Conservation (phyloP, 2,329 filamentous ascomycete genomes). For the Fonsecaea nubica region DNA sequence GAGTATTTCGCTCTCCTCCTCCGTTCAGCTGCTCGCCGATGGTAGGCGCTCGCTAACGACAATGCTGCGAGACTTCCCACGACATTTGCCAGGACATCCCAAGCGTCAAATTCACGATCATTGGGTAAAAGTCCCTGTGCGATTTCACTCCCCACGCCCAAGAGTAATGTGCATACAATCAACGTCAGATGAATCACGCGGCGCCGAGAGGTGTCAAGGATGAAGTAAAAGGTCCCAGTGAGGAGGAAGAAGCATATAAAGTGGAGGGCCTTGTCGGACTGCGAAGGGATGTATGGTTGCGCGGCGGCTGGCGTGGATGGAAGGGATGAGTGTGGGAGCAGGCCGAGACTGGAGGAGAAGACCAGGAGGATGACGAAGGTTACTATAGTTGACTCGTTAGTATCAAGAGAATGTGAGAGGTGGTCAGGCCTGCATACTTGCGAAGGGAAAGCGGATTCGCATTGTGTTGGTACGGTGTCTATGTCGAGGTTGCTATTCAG, state of each 20-base stretch:
- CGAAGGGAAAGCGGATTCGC: slow-evolving; percentile 87
- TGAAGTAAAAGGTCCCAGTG: slow-evolving; percentile 90
- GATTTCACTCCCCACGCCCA: slow-evolving; percentile 64
- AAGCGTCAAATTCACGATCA: slow-evolving; percentile 74
- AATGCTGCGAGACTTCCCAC: slow-evolving; percentile 76
- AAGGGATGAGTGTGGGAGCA: slow-evolving; percentile 62
- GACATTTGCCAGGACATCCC: slow-evolving; percentile 87
- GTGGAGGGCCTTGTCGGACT: slow-evolving; percentile 92
- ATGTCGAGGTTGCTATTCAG: background rate
- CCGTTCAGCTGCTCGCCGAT: slow-evolving; percentile 92
- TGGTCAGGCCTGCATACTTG: slow-evolving; percentile 65
- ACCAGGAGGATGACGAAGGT: slow-evolving; percentile 72
- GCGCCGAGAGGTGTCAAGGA: slow-evolving; percentile 86
- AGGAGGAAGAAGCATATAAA: slow-evolving; percentile 87
- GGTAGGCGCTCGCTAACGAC: slow-evolving; percentile 84
- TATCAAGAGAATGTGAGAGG: background rate
- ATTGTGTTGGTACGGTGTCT: slow-evolving; percentile 55
- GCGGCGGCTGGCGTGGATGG: slow-evolving; percentile 42
- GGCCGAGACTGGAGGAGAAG: slow-evolving; percentile 77
- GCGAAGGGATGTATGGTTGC: slow-evolving; percentile 57
- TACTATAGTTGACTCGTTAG: slow-evolving; percentile 55
- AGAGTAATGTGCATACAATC: slow-evolving; percentile 73
- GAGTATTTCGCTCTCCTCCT: slow-evolving; percentile 77
- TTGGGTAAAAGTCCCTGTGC: slow-evolving; percentile 71
- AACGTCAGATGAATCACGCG: slow-evolving; percentile 85